These are phyloP conservation scores for Umbelopsis sp. DNA, from an alignment of 192 early-diverging fungal species.

Conservation along the genomic window DNA sequence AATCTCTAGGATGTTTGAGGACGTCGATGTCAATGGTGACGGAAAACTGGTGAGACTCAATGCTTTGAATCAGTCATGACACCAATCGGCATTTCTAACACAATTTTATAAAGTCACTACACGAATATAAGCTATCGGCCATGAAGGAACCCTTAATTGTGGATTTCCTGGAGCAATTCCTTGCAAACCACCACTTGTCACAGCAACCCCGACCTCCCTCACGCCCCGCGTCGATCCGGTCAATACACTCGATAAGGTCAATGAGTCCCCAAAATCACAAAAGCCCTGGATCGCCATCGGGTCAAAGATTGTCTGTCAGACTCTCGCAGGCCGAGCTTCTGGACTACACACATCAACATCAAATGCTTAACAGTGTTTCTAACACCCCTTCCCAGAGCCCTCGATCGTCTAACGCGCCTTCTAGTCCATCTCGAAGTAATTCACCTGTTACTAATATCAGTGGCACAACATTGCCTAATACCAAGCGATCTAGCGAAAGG, in stretches of 20 bases:
- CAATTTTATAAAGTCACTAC: constrained; percentile 51
- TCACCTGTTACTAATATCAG: constrained; percentile 2
- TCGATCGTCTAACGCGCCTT: not conserved
- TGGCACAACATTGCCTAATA: constrained; percentile 9
- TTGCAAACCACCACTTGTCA: constrained; percentile 53
- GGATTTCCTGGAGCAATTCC: constrained; percentile 77
- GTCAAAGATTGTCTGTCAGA: constrained; percentile 32
- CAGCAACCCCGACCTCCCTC: constrained; percentile 28
- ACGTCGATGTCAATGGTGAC: constrained; percentile 80
- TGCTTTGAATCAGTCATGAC: constrained; percentile 2
- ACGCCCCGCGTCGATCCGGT: constrained; percentile 33
- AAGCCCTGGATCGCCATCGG: constrained; percentile 2
- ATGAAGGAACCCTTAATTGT: constrained; percentile 80
- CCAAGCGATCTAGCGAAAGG: constrained; percentile 10
- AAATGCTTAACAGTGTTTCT: constrained; percentile 4
- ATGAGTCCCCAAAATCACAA: constrained; percentile 13
- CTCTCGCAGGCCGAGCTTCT: constrained; percentile 39
- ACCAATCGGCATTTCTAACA: not conserved
- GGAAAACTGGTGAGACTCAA: constrained; percentile 60
- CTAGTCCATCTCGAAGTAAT: constrained; percentile 19
- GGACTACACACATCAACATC: constrained; percentile 36
- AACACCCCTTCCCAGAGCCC: constrained; percentile 16
- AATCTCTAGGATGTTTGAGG: constrained; percentile 75
- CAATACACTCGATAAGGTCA: constrained; percentile 26
- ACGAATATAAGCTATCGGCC: constrained; percentile 77